A percentile compares a stretch with the other conserved stretches of the same genome.
Evolutionary conservation across 208 protist genomes (phyloP).

Genomic region (Acanthamoeba rhysodes): DNA sequence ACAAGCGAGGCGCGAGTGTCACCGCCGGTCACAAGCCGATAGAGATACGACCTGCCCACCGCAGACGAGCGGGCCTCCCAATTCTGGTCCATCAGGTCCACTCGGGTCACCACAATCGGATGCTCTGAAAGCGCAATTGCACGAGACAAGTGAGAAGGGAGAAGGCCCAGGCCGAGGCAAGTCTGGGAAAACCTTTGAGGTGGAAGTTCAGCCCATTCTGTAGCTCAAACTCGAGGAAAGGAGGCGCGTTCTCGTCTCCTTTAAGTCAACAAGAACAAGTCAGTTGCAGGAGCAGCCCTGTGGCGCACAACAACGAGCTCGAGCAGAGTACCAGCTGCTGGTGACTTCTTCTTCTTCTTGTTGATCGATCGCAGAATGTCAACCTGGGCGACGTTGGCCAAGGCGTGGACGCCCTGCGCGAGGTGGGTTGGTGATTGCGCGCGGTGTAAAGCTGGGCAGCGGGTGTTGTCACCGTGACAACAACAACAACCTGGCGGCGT

Average conservation of each 20-base stretch:
- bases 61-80: constrained; percentile 19
- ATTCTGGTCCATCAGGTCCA: neutral
- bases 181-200: neutral
- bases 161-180: neutral
- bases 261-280: neutral
- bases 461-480: too few species aligned
- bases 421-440: neutral
- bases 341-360: neutral
- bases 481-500: neutral
- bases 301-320: too few species aligned
- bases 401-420: constrained; percentile 15
- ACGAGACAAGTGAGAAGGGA: neutral
- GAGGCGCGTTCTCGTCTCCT: neutral
- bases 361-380: constrained; percentile 20
- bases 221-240: neutral
- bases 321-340: neutral
- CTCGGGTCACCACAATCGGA: constrained; percentile 15
- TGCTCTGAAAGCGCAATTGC: constrained; percentile 5
- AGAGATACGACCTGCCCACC: neutral
- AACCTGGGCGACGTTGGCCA: constrained; percentile 26
- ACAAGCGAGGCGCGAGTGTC: neutral
- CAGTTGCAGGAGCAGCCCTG: neutral
- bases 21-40: neutral
- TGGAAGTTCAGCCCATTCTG: constrained; percentile 24
- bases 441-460: neutral